Base-by-base conservation (phyloP, 2,329 filamentous ascomycete species). In the Sclerotinia nivalis region DNA sequence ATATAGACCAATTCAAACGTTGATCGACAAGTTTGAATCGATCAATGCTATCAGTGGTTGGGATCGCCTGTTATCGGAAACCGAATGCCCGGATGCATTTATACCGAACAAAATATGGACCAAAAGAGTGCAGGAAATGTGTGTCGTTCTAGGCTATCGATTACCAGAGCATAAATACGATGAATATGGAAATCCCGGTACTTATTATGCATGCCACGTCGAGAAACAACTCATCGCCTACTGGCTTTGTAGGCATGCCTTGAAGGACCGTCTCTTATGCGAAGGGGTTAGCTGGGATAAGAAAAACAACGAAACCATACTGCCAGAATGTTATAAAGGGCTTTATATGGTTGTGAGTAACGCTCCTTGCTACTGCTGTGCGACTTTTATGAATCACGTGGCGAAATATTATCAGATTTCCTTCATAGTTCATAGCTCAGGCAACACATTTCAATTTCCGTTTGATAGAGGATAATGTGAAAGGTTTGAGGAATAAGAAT, bases 221-320 rank as follows among this genome's bases (percentile, higher is more conserved):
- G 55, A 58, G 31, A 58, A 58, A 2, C 20, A 58, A 40, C 2
- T 58, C 6, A 4, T 58, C 34, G 22, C 31, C 5, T 58, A 58
- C 8, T 58, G 31, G 31, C 10, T 58, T 22, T 2, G 8, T 20
- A 15, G 13, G 10, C 10, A n/a, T 40, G 12, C 5, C 7, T 37
- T 56, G 9, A 20, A 1, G 3, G 13, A 4, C 9, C 28, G 18
- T 15, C 1, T 3, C 15, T 2, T 8, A 1, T 6, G 6, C 1
- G 25, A 20, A 31, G 4, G 7, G 7, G 5, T 18, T 15, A 28
- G 3, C 12, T 54, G 25, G 25, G 25, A 50, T 18, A n/a, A 20
- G 50, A 8, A 3, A 54, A 4, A 15, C 5, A 28, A 54, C 15
- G 5, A 20, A 12, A 31, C 10, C 9, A 58, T 58, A n/a, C 13